phyloP scores from a whole-genome alignment of 768 basidiomycete species.

The Boletus reticuloceps region DNA sequence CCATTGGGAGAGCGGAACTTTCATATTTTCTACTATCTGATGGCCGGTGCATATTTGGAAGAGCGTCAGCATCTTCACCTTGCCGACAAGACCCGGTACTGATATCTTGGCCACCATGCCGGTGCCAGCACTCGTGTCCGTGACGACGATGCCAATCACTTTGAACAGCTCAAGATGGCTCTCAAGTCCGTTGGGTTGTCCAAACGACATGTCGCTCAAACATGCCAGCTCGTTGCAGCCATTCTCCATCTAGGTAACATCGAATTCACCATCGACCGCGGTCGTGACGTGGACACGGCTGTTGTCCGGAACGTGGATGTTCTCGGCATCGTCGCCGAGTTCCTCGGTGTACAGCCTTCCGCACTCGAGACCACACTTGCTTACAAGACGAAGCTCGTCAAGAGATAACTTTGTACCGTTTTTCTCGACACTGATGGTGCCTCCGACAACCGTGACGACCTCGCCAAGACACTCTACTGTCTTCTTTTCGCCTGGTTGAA shows the following conservation, averaged over 20 bases:
- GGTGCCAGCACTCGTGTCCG: slow-evolving; percentile 45
- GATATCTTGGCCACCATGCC: slow-evolving; percentile 79
- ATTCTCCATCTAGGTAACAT: slow-evolving; percentile 97
- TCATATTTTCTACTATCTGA: slow-evolving; percentile 96
- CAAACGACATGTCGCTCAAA: slow-evolving; percentile 92
- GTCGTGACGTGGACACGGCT: slow-evolving; percentile 88
- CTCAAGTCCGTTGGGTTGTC: slow-evolving; percentile 92
- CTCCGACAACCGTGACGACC: slow-evolving; percentile 88
- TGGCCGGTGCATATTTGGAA: slow-evolving; percentile 85
- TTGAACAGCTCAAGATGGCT: slow-evolving; percentile 92
- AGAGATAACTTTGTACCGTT: slow-evolving; percentile 95
- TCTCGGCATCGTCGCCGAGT: slow-evolving; percentile 86
- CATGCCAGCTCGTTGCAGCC: slow-evolving; percentile 91
- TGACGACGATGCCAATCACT: slow-evolving; percentile 83
- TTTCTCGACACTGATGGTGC: slow-evolving; percentile 95
- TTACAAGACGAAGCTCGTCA: slow-evolving; percentile 91
- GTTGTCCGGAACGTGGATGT: slow-evolving; percentile 87
- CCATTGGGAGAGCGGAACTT: slow-evolving; percentile 95
- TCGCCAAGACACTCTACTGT: slow-evolving; percentile 91
- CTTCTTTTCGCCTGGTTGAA: slow-evolving; percentile 95
- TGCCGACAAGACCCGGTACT: slow-evolving; percentile 74
- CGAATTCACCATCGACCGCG: slow-evolving; percentile 83
- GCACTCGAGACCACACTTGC: slow-evolving; percentile 80
- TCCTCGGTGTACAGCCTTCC: slow-evolving; percentile 75
- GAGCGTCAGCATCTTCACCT: slow-evolving; percentile 89